phyloP scores from a whole-genome alignment of 1,284 basidiomycete genomes.

The Albatrellus sp. region DNA sequence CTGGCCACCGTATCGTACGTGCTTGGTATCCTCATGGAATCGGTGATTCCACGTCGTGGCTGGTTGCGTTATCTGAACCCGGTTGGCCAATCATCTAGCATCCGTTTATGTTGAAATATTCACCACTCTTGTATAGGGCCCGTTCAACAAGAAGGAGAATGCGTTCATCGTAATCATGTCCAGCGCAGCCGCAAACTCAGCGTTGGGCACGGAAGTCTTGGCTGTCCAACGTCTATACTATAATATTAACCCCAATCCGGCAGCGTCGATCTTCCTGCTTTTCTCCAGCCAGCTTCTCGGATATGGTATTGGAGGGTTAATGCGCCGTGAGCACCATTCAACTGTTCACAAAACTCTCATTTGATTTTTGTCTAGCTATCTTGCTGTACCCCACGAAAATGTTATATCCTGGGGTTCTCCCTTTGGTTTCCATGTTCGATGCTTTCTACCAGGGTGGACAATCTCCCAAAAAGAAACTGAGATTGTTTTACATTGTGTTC shows the following conservation, averaged over 20 bases:
- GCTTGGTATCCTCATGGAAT: slow-evolving; percentile 15
- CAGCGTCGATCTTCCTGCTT: slow-evolving; percentile 27
- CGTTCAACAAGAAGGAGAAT: slow-evolving; percentile 27
- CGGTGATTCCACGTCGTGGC: slow-evolving; percentile 15
- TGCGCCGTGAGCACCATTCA: slow-evolving; percentile 13
- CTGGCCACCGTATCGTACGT: slow-evolving; percentile 16
- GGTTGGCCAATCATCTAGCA: neutral
- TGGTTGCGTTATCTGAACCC: slow-evolving; percentile 21
- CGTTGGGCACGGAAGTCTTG: slow-evolving; percentile 16
- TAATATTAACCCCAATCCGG: slow-evolving; percentile 20
- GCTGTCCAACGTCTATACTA: slow-evolving; percentile 30
- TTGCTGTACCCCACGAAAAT: slow-evolving; percentile 16
- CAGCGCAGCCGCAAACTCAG: slow-evolving; percentile 13
- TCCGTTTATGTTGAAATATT: neutral
- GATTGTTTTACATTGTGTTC: slow-evolving; percentile 39
- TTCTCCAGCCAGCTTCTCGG: slow-evolving; percentile 38
- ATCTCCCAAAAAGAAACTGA: slow-evolving; percentile 22
- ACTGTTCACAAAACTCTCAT: neutral
- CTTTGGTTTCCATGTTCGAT: slow-evolving; percentile 21
- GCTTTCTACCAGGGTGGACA: slow-evolving; percentile 19
- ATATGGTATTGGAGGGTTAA: slow-evolving; percentile 32
- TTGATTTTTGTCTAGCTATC: slow-evolving; percentile 8
- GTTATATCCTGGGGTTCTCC: slow-evolving; percentile 18
- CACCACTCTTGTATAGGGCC: slow-evolving; percentile 11
- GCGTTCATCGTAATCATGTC: slow-evolving; percentile 18